phyloP scores from a whole-genome alignment of 148 eudicot species.

The Salicornia ramosissima region DNA sequence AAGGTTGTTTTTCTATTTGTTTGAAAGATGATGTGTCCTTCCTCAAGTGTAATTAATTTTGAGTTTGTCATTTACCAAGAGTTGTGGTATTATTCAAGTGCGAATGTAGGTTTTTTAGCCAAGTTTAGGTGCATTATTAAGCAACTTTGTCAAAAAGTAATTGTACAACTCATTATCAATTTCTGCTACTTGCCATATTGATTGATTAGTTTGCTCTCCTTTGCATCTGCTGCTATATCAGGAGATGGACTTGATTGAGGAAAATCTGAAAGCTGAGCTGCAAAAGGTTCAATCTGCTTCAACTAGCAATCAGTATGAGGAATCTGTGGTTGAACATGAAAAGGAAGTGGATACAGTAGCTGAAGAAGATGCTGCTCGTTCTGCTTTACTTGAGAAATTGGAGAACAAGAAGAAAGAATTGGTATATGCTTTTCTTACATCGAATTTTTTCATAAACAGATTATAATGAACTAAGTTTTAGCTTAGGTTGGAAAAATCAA shows the following conservation, averaged over 20 bases:
- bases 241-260: slow-evolving; percentile 69
- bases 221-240: slow-evolving; percentile 20
- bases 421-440: slow-evolving; percentile 35
- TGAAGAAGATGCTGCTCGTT: slow-evolving; percentile 42
- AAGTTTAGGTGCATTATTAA: background rate
- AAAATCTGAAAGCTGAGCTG: slow-evolving; percentile 51
- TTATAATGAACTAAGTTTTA: background rate
- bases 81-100: background rate
- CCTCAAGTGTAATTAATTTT: background rate
- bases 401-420: slow-evolving; percentile 77
- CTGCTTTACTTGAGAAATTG: slow-evolving; percentile 49
- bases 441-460: background rate
- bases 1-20: background rate
- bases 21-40: slow-evolving; percentile 2
- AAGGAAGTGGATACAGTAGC: slow-evolving; percentile 26
- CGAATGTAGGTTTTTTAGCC: no score
- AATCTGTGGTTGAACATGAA: slow-evolving; percentile 23
- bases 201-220: background rate
- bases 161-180: background rate
- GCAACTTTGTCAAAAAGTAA: background rate
- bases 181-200: background rate
- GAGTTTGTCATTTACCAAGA: background rate
- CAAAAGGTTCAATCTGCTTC: slow-evolving; percentile 45
- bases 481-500: background rate
- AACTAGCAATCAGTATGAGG: slow-evolving; percentile 27